Evolutionary conservation across 2,329 filamentous ascomycete species (phyloP).

Genomic region (Xylariales sp.): DNA sequence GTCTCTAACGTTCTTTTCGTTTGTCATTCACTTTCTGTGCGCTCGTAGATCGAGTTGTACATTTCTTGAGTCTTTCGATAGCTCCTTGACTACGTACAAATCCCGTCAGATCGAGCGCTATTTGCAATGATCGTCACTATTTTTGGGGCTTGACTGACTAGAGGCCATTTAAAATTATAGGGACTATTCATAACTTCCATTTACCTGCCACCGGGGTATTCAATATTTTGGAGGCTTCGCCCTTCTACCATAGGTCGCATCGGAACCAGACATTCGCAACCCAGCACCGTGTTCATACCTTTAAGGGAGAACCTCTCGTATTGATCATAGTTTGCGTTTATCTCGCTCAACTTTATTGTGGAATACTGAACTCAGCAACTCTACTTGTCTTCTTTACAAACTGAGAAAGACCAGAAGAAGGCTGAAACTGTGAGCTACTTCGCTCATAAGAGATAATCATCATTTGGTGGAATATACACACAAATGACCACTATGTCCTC

Average conservation of each 20-base stretch:
- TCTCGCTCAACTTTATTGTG: neutral
- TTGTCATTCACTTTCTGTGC: neutral
- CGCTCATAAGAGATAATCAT: conserved; percentile 1
- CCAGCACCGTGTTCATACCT: neutral
- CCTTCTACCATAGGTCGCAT: neutral
- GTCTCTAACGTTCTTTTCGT: neutral
- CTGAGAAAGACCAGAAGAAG: neutral
- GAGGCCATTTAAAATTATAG: neutral
- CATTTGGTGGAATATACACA: neutral
- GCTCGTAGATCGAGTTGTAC: neutral
- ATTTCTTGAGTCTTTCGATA: neutral
- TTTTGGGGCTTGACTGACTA: conserved; percentile 4
- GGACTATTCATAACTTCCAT: neutral
- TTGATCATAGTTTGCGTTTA: neutral
- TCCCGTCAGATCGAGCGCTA: neutral
- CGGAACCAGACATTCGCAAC: neutral
- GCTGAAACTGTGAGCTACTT: conserved; percentile 10
- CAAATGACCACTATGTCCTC: conserved; percentile 30
- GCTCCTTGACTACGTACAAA: neutral
- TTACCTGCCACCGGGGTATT: neutral
- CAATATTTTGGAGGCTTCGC: neutral
- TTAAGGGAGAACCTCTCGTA: neutral
- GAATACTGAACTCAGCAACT: neutral
- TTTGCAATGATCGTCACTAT: neutral
- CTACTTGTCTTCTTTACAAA: neutral